Base-by-base conservation (phyloP, 257 asterid genomes). In the Prunella vulgaris region DNA sequence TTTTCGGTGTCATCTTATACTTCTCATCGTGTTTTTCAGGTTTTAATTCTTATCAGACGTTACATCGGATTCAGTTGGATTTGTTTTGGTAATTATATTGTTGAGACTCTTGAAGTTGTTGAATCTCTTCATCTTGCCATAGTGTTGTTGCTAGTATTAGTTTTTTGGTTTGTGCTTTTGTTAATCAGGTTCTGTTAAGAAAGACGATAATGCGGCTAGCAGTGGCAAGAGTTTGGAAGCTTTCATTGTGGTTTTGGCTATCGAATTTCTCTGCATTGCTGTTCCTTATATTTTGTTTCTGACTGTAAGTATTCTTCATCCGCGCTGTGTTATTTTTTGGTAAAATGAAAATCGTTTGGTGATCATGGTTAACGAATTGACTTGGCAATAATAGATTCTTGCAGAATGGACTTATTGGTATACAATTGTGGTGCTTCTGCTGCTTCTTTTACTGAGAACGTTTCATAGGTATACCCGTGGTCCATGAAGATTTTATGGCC, bases 381-480 rank as follows among this genome's bases (percentile, higher is more conserved):
- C 70, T 70, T 32, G 27, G 75, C 33, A 21, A 37, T 82, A 79
- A 48, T 87, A 94, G 99, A 85, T 94, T 75, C 83, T 87, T 61
- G 87, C 96, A 40, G 93, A 84, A 69, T 86, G 95, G 96, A 79
- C 81, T 63, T 80, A 79, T 79, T 70, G 71, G 76, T 82, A 37
- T 78, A 82, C 90, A 62, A 60, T 81, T 59, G 8, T 77, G 46
- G 22, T 86, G 72, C 33, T 85, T 71, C 22, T 82, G 65, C 63
- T 86, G 79, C 81, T 87, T 73, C 72, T 84, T 61, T 63, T 77
- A 73, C 37, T 78, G 61, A 69, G 77, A 77, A 14, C 74, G 17
- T 66, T 74, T 77, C 48, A 71, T 72, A 86, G 97, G 96, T 90
- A 86, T 74, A 56, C 66, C 33, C 68, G 22, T 38, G 46, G 62